A percentile compares a stretch with the other conserved stretches of the same genome.
Evolutionary conservation across 768 basidiomycete species (phyloP).

Genomic region (Tremella fuciformis): DNA sequence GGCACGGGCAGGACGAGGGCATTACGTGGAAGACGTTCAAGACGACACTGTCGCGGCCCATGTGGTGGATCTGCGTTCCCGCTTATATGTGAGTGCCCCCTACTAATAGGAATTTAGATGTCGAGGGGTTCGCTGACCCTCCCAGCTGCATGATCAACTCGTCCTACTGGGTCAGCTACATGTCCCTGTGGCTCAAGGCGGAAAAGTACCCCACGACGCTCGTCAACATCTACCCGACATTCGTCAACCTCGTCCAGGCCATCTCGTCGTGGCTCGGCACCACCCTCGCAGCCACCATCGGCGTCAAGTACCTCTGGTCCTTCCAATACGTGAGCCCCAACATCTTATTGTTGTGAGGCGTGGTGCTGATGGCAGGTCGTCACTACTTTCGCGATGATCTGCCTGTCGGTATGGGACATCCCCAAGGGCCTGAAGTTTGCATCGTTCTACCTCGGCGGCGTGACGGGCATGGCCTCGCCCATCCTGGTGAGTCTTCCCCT

Average conservation of each 20-base stretch:
- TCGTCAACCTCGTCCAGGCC: slow-evolving; percentile 37
- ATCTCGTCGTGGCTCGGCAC: slow-evolving; percentile 38
- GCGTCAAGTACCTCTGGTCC: slow-evolving; percentile 17
- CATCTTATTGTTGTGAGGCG: too few species aligned
- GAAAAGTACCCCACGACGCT: slow-evolving; percentile 7
- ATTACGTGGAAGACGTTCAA: slow-evolving; percentile 29
- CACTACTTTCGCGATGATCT: slow-evolving; percentile 23
- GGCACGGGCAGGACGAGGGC: slow-evolving; percentile 10
- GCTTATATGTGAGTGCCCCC: slow-evolving; percentile 22
- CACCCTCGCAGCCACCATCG: slow-evolving; percentile 26
- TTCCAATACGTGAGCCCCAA: slow-evolving; percentile 25
- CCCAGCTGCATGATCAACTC: slow-evolving; percentile 24
- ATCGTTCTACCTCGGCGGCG: slow-evolving; percentile 36
- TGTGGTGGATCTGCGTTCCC: slow-evolving; percentile 23
- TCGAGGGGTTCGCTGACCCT: not conserved
- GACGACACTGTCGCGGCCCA: slow-evolving; percentile 22
- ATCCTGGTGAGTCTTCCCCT: slow-evolving; percentile 19
- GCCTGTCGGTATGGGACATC: slow-evolving; percentile 35
- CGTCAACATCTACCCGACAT: slow-evolving; percentile 41
- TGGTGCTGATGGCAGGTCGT: not conserved
- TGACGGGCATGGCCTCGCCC: slow-evolving; percentile 27
- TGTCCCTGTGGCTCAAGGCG: slow-evolving; percentile 36
- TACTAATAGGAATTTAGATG: not conserved
- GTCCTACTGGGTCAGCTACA: slow-evolving; percentile 32
- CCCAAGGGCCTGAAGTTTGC: slow-evolving; percentile 40